Percentiles rank a stretch among this genome's conserved stretches.
Conservation (phyloP, 108 stramenopile species). For the Fragilariopsis cylindrus region DNA sequence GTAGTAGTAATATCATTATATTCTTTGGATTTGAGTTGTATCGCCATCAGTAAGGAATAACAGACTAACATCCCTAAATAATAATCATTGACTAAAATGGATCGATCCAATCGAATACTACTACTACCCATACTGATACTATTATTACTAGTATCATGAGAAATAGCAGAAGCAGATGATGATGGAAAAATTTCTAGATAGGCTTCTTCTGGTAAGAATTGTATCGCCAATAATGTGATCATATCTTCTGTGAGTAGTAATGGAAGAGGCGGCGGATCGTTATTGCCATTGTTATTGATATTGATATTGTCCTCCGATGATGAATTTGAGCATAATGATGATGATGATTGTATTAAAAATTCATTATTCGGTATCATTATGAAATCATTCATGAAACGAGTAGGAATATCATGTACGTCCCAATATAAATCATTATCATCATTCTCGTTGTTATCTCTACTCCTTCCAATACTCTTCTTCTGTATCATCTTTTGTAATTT, state of each 20-base stretch:
- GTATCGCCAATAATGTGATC: conserved; percentile 58
- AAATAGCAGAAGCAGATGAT: neutral
- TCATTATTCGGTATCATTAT: neutral
- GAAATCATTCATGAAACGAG: conserved; percentile 8
- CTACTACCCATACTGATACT: neutral
- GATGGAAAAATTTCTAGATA: conserved; percentile 47
- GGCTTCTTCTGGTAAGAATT: conserved; percentile 69
- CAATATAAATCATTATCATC: conserved; percentile 33
- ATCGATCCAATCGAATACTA: conserved; percentile 26
- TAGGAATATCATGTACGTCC: conserved; percentile 26
- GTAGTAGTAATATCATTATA: neutral
- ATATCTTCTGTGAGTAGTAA: conserved; percentile 58
- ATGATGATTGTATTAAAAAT: neutral
- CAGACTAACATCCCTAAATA: conserved; percentile 75
- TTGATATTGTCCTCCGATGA: neutral
- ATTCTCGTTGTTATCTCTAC: neutral
- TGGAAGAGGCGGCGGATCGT: neutral
- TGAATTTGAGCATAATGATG: neutral
- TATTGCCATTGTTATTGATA: neutral
- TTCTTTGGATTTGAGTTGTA: conserved; percentile 36
- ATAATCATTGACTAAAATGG: conserved; percentile 52
- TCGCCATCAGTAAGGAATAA: conserved; percentile 44
- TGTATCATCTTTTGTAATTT: conserved; percentile 22
- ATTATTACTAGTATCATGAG: no score
- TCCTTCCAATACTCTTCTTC: neutral